Percentiles rank a stretch among this genome's conserved stretches.
These are phyloP conservation scores for Eucalyptus marginata DNA, from an alignment of 345 rosid species.

Conservation along the genomic window DNA sequence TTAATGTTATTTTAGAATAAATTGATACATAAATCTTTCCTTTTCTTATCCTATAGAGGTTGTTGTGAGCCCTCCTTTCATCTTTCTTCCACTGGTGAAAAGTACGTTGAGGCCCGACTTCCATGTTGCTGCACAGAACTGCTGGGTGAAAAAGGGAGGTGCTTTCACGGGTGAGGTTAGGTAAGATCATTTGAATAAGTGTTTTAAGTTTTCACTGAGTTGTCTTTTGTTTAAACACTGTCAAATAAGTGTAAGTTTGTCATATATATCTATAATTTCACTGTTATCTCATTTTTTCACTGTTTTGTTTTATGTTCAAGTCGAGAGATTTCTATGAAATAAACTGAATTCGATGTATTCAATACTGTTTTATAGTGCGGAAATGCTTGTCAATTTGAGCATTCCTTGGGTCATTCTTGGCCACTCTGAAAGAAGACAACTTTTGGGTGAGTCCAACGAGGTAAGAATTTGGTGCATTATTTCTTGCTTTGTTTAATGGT, in stretches of 20 bases:
- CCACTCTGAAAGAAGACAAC: conserved; percentile 79
- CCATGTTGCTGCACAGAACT: conserved; percentile 86
- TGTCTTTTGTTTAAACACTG: not conserved
- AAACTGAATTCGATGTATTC: not conserved
- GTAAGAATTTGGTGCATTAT: conserved; percentile 9
- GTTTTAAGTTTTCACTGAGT: not conserved
- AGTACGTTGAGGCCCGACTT: conserved; percentile 52
- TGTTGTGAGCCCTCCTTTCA: conserved; percentile 80
- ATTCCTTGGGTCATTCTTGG: conserved; percentile 95
- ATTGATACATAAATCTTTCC: not conserved
- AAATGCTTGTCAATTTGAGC: conserved; percentile 77
- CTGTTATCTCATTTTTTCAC: not conserved
- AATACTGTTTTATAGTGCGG: conserved; percentile 37
- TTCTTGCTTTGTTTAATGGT: not conserved
- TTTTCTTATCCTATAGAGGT: conserved; percentile 38
- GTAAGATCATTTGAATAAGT: conserved; percentile 7
- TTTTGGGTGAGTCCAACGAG: conserved; percentile 64
- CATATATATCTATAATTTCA: not conserved
- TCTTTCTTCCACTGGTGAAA: conserved; percentile 71
- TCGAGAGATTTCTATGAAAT: not conserved
- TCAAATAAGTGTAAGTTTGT: not conserved
- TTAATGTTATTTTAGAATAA: not conserved
- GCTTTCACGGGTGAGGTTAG: conserved; percentile 96
- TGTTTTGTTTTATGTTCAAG: not conserved
- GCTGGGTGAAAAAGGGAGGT: conserved; percentile 95